Conservation (phyloP, 768 basidiomycete species). For the Phylloporus arenicola region DNA sequence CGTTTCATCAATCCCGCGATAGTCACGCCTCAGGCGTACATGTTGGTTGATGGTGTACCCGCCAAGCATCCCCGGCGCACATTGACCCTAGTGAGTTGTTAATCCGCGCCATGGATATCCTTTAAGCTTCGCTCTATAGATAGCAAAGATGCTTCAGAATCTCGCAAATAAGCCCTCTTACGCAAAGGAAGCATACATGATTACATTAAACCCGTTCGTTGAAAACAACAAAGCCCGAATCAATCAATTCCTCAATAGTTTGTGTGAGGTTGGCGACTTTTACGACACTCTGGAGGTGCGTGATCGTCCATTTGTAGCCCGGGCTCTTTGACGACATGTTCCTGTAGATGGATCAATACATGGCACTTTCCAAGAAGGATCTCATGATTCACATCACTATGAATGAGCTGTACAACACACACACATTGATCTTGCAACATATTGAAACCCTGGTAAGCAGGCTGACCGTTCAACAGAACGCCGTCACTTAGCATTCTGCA, state of each 20-base stretch:
- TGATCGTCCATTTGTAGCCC: background rate
- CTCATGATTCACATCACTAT: constrained; percentile 96
- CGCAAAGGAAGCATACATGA: constrained; percentile 98
- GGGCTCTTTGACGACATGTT: background rate
- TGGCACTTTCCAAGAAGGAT: constrained; percentile 99
- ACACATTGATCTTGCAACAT: constrained; percentile 91
- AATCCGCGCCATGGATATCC: background rate
- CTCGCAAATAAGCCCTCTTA: constrained; percentile 98
- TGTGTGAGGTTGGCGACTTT: constrained; percentile 99
- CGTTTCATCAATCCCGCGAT: constrained; percentile 99
- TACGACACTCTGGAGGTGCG: constrained; percentile 95
- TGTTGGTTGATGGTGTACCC: constrained; percentile 97
- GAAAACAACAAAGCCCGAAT: constrained; percentile 98
- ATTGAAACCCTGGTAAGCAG: constrained; percentile 82
- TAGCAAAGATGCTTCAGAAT: constrained; percentile 99
- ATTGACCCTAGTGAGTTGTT: constrained; percentile 65
- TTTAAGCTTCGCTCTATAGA: constrained; percentile 42
- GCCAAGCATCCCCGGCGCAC: constrained; percentile 97
- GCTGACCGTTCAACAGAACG: background rate
- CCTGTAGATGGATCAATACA: constrained; percentile 97
- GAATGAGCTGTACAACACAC: constrained; percentile 99
- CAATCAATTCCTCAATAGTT: constrained; percentile 92
- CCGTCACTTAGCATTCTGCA: constrained; percentile 27
- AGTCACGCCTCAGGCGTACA: constrained; percentile 98
- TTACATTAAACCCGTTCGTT: constrained; percentile 95